phyloP scores from a whole-genome alignment of 169 alveolate species.

The Eimeria necatrix region DNA sequence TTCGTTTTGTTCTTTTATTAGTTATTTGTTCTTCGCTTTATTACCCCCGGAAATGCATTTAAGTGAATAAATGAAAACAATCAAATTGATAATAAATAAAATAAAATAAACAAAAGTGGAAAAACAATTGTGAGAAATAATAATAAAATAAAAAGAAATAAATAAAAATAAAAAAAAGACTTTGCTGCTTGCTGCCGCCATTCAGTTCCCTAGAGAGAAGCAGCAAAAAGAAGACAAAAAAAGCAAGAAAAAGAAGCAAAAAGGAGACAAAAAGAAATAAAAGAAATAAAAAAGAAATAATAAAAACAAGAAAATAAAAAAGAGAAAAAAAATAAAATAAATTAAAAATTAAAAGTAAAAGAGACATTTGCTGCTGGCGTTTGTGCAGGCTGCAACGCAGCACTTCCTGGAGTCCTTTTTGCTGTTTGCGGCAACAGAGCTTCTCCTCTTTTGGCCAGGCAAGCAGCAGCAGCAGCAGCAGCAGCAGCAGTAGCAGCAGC shows the following conservation, averaged over 20 bases:
- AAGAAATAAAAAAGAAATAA: too few relatives aligned
- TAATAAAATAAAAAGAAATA: neutral
- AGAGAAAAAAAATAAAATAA: too few relatives aligned
- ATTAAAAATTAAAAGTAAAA: too few relatives aligned
- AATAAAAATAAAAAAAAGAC: neutral
- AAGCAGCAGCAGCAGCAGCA: slow-evolving; percentile 14
- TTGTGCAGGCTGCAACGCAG: slow-evolving; percentile 20
- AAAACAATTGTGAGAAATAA: neutral
- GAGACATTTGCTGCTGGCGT: neutral
- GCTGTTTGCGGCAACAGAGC: neutral
- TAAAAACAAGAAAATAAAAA: too few relatives aligned
- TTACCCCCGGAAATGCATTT: too few relatives aligned
- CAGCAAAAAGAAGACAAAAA: neutral
- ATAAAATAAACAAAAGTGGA: too few relatives aligned
- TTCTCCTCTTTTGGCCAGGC: slow-evolving; percentile 4
- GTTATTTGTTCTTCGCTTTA: too few relatives aligned
- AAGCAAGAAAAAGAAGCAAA: too few relatives aligned
- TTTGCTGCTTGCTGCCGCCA: neutral
- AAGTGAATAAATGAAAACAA: too few relatives aligned
- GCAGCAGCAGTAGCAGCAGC: slow-evolving; percentile 15
- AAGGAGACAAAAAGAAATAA: too few relatives aligned
- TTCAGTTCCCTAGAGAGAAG: neutral
- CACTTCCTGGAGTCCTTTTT: slow-evolving; percentile 9
- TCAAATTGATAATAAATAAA: too few relatives aligned
- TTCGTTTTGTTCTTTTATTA: too few relatives aligned